Evolutionary conservation across 495 filamentous ascomycete species (phyloP).

Genomic region (Hypoxylon fuscum): DNA sequence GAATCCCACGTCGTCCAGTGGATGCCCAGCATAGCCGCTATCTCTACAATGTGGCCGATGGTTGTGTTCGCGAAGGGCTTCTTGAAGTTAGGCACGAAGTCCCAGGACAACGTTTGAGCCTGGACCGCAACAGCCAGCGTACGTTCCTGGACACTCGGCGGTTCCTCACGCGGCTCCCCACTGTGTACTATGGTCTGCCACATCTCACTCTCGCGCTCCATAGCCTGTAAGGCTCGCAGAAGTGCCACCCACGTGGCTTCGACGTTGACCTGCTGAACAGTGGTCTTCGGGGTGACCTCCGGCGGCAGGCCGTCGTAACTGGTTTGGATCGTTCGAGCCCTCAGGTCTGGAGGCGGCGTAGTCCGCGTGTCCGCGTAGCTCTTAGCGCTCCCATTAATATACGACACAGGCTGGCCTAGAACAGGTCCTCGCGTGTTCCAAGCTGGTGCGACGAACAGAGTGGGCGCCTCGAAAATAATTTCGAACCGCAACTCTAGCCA

Average conservation of each 20-base stretch:
- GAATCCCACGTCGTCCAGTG: conserved; percentile 62
- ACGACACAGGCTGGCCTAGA: conserved; percentile 41
- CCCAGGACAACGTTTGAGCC: conserved; percentile 59
- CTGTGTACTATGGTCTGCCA: conserved; percentile 45
- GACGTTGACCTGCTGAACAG: conserved; percentile 59
- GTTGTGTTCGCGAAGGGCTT: conserved; percentile 61
- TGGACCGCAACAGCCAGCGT: conserved; percentile 56
- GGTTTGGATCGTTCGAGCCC: too few relatives aligned
- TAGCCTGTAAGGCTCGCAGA: conserved; percentile 53
- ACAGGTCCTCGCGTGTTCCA: conserved; percentile 54
- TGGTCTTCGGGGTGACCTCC: conserved; percentile 23
- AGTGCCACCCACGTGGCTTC: conserved; percentile 57
- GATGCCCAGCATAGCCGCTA: conserved; percentile 59
- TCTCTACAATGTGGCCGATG: conserved; percentile 60
- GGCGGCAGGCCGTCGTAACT: too few relatives aligned
- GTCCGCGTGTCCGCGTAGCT: conserved; percentile 49
- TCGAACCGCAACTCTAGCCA: conserved; percentile 58
- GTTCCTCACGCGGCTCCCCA: conserved; percentile 29
- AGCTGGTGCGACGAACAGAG: conserved; percentile 57
- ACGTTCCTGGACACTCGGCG: conserved; percentile 35
- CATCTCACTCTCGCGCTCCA: conserved; percentile 52
- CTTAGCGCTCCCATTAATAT: conserved; percentile 49
- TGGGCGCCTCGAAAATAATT: conserved; percentile 58
- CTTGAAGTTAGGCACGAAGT: conserved; percentile 58
- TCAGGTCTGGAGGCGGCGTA: conserved; percentile 22